Percentiles rank a stretch among this genome's conserved stretches.
Evolutionary conservation across 495 filamentous ascomycete genomes (phyloP).

Genomic region (Aspergillus indologenus): DNA sequence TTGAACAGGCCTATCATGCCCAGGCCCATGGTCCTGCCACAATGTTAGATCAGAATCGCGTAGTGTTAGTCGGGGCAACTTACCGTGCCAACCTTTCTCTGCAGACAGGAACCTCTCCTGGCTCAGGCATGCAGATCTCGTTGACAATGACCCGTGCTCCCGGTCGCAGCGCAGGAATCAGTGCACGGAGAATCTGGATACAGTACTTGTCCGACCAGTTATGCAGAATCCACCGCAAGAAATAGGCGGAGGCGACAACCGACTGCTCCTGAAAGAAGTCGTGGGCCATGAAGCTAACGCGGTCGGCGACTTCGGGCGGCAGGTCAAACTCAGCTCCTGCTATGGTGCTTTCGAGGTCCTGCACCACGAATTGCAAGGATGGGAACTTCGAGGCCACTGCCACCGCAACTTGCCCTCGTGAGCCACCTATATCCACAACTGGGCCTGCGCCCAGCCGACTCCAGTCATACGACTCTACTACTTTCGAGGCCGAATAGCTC

Average conservation of each 20-base stretch:
- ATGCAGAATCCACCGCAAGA: slow-evolving; percentile 58
- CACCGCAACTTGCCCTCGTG: slow-evolving; percentile 50
- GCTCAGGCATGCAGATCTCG: neutral
- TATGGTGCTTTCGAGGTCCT: slow-evolving; percentile 50
- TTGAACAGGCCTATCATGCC: neutral
- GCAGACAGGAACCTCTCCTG: neutral
- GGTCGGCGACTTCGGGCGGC: slow-evolving; percentile 33
- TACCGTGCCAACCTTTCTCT: neutral
- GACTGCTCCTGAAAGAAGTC: slow-evolving; percentile 56
- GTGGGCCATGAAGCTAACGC: slow-evolving; percentile 47
- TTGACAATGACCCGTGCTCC: neutral
- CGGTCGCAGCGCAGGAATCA: slow-evolving; percentile 48
- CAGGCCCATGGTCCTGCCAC: neutral
- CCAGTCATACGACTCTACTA: slow-evolving; percentile 46
- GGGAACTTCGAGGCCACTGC: slow-evolving; percentile 38
- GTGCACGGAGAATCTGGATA: slow-evolving; percentile 47
- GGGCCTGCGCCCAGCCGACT: slow-evolving; percentile 34
- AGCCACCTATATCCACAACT: slow-evolving; percentile 56
- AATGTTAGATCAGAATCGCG: neutral
- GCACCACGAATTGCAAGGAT: slow-evolving; percentile 49
- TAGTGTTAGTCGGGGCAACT: neutral
- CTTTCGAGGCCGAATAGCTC: slow-evolving; percentile 45
- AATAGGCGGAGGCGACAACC: slow-evolving; percentile 53
- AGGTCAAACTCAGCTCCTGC: slow-evolving; percentile 38
- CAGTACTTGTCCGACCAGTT: slow-evolving; percentile 58